Evolutionary conservation across 108 stramenopile genomes (phyloP).

Genomic region (Stephanodiscus triporus): DNA sequence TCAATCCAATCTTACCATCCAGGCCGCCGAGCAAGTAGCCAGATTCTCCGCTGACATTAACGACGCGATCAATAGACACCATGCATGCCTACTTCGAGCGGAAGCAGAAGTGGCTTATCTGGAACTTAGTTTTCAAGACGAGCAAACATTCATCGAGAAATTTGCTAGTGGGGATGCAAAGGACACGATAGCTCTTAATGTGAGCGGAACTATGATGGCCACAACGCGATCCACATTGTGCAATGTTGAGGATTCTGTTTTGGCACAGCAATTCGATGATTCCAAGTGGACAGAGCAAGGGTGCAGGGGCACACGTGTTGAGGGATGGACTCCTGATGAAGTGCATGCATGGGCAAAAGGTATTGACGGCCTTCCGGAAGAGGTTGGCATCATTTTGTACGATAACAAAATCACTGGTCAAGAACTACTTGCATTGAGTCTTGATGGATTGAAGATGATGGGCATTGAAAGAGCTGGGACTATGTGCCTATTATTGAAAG

Average conservation of each 20-base stretch:
- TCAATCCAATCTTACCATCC: neutral
- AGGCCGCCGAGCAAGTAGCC: neutral
- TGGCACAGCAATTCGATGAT: slow-evolving; percentile 18
- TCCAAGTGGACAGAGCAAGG: slow-evolving; percentile 25
- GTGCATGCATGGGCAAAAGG: slow-evolving; percentile 22
- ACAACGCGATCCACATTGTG: slow-evolving; percentile 32
- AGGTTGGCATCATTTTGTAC: slow-evolving; percentile 23
- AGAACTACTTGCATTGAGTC: slow-evolving; percentile 31
- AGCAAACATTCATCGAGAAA: slow-evolving; percentile 18
- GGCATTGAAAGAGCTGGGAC: slow-evolving; percentile 30
- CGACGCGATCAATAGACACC: slow-evolving; percentile 23
- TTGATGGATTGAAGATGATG: slow-evolving; percentile 31
- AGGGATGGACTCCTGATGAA: slow-evolving; percentile 23
- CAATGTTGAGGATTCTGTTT: slow-evolving; percentile 28
- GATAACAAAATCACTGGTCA: slow-evolving; percentile 27
- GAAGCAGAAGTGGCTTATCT: slow-evolving; percentile 18
- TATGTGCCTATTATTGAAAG: slow-evolving; percentile 31
- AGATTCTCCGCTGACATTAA: slow-evolving; percentile 31
- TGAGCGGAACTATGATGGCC: slow-evolving; percentile 45
- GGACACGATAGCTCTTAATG: slow-evolving; percentile 41
- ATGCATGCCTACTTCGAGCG: slow-evolving; percentile 7
- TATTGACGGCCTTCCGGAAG: slow-evolving; percentile 25
- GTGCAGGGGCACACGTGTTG: slow-evolving; percentile 3
- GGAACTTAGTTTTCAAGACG: slow-evolving; percentile 34
- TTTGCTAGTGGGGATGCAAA: slow-evolving; percentile 23